Base-by-base conservation (phyloP, 306 rosid species). In the Crotalaria pallida region DNA sequence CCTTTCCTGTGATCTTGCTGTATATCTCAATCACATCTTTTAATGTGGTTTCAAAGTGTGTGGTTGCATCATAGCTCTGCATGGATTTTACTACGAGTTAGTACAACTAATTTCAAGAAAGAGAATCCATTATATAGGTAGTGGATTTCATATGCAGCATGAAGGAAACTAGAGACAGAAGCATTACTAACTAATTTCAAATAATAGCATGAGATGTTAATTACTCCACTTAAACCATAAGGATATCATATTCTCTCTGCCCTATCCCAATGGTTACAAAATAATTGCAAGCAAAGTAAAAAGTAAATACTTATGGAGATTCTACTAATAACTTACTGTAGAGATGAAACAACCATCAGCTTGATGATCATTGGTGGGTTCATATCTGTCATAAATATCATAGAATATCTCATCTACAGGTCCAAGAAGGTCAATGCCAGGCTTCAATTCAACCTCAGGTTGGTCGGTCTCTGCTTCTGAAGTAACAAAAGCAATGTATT, bases 31-130 rank as follows among this genome's bases (percentile, higher is more conserved):
- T 57, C 80, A 91, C 97, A 78, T 88, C 90, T 74, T 69, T 55
- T 10, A 91, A 95, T 0, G 97, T 88, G 33, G 97, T 79, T 84
- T 91, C 97, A 71, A 91, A 88, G 82, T 91, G 97, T 3, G 92
- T 86, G 38, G 95, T 91, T 48, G 89, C 77, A 82, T 91, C 97
- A 33, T 84, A 91, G 74, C 96, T 86, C 97, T 90, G 79, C 83
- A 84, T 44, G 52, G 40, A 78, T 74, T 68, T 17, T 52, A 64
- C 17, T 12, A 26, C 27, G 13, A 65, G 67, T 65, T 50, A 69
- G 45, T 69, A 58, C 58, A 61, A 18, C 31, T 73, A 19, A 10
- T 15, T 44, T 45, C 63, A 71, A 40, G 24, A 65, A 40, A 62
- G 33, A 75, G 70, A 23, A 58, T 73, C 22, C 71, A 29, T 38